Evolutionary conservation across 2,329 filamentous ascomycete genomes (phyloP).

Genomic region (Pseudopyrenochaeta lycopersici): DNA sequence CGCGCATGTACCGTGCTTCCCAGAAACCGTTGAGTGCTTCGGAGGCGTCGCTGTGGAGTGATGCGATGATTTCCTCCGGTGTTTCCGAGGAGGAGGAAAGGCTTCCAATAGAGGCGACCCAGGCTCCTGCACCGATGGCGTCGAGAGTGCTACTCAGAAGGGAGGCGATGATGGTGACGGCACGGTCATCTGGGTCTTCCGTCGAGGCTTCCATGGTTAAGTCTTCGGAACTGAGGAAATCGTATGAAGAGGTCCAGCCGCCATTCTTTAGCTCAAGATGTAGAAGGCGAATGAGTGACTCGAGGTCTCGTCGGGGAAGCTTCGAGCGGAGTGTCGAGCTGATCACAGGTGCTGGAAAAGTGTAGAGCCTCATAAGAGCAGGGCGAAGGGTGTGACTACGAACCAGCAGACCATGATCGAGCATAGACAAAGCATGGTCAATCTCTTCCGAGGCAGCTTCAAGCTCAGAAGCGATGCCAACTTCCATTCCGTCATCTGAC

Average conservation of each 20-base stretch:
- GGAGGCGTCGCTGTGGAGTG: constrained; percentile 73
- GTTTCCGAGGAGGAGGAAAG: constrained; percentile 59
- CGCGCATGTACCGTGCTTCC: constrained; percentile 71
- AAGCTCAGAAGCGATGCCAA: constrained; percentile 50
- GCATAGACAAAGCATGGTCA: constrained; percentile 71
- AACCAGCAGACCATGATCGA: constrained; percentile 70
- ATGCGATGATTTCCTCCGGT: constrained; percentile 70
- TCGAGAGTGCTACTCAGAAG: constrained; percentile 78
- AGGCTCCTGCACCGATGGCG: constrained; percentile 76
- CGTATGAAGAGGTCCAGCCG: constrained; percentile 77
- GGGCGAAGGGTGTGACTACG: constrained; percentile 72
- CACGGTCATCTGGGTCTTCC: constrained; percentile 70
- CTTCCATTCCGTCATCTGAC: constrained; percentile 40
- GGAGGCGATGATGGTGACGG: constrained; percentile 75
- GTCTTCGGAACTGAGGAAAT: constrained; percentile 63
- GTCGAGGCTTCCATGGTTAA: constrained; percentile 41
- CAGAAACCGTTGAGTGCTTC: constrained; percentile 77
- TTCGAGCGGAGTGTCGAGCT: constrained; percentile 70
- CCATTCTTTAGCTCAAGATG: constrained; percentile 77
- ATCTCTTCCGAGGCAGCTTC: constrained; percentile 63
- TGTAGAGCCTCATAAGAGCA: constrained; percentile 74
- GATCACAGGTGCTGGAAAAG: constrained; percentile 68
- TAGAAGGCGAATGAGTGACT: constrained; percentile 76
- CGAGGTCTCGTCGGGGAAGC: constrained; percentile 72
- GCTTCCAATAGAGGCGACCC: constrained; percentile 65